phyloP scores from a whole-genome alignment of 106 monocot species.

The Acorus gramineus region DNA sequence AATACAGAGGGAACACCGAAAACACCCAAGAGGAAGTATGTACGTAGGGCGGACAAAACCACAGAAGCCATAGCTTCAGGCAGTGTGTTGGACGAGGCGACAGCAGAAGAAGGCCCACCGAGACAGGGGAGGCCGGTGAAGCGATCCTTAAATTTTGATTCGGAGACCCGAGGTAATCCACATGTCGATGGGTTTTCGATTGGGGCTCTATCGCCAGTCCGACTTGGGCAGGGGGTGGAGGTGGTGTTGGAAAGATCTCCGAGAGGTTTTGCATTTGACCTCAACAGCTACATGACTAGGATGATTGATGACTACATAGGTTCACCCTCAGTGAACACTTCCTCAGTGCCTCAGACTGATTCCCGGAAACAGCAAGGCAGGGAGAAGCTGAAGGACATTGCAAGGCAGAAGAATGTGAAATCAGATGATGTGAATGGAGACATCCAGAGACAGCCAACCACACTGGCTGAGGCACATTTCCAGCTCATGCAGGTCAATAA shows the following conservation, averaged over 20 bases:
- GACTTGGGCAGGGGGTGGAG: slow-evolving; percentile 7
- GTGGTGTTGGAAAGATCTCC: slow-evolving; percentile 2
- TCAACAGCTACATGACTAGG: slow-evolving; percentile 15
- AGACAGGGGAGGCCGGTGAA: background rate
- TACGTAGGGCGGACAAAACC: slow-evolving; percentile 9
- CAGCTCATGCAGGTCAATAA: too few relatives aligned
- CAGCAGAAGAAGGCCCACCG: too few relatives aligned
- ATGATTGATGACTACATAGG: slow-evolving; percentile 16
- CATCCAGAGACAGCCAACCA: too few relatives aligned
- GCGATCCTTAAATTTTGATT: background rate
- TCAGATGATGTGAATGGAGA: too few relatives aligned
- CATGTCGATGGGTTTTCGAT: background rate
- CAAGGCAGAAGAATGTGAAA: too few relatives aligned
- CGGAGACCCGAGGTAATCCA: background rate
- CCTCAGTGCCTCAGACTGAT: too few relatives aligned
- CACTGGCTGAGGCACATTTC: too few relatives aligned
- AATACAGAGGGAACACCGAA: slow-evolving; percentile 27
- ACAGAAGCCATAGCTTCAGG: background rate
- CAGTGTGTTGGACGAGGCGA: too few relatives aligned
- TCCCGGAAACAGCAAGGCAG: too few relatives aligned
- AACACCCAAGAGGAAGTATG: slow-evolving; percentile 30
- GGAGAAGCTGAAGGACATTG: too few relatives aligned
- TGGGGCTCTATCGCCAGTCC: background rate
- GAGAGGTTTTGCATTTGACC: slow-evolving; percentile 11
- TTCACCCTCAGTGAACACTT: too few relatives aligned